Conservation (phyloP, 2,329 filamentous ascomycete genomes). For the Fusarium sp. region DNA sequence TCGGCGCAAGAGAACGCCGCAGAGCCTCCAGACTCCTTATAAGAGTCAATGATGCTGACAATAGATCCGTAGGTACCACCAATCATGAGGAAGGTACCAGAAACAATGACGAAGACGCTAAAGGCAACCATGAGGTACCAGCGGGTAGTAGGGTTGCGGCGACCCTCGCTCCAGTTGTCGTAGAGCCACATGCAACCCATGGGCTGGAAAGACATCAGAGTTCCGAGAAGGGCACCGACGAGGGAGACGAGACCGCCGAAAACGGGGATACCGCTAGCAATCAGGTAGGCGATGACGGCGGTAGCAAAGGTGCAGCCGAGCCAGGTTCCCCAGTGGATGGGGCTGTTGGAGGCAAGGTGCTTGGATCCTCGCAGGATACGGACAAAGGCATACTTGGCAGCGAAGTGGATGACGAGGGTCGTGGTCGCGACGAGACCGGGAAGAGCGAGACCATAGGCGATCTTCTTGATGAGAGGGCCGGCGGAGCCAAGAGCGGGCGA, state of each 20-base stretch:
- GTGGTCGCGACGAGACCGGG: slow-evolving; percentile 51
- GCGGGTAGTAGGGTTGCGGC: slow-evolving; percentile 13
- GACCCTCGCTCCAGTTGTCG: slow-evolving; percentile 47
- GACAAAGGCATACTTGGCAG: slow-evolving; percentile 39
- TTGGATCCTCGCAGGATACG: slow-evolving; percentile 49
- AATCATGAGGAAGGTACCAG: slow-evolving; percentile 58
- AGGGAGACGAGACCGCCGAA: slow-evolving; percentile 51
- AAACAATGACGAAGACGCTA: slow-evolving; percentile 32
- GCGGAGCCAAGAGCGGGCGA: slow-evolving; percentile 65
- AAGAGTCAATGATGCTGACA: slow-evolving; percentile 53
- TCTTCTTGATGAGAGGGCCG: slow-evolving; percentile 59
- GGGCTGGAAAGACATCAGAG: slow-evolving; percentile 50
- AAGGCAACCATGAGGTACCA: slow-evolving; percentile 41
- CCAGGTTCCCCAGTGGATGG: slow-evolving; percentile 52
- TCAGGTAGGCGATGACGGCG: slow-evolving; percentile 48
- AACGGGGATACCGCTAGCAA: slow-evolving; percentile 45
- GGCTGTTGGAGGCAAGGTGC: slow-evolving; percentile 50
- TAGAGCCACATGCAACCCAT: slow-evolving; percentile 52
- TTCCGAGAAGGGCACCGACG: slow-evolving; percentile 50
- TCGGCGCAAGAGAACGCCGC: slow-evolving; percentile 60
- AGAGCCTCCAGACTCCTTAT: slow-evolving; percentile 55
- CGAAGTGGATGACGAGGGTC: slow-evolving; percentile 47
- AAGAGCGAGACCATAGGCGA: slow-evolving; percentile 59
- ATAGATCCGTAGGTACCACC: slow-evolving; percentile 63
- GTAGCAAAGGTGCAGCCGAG: slow-evolving; percentile 48